Conservation (phyloP, 352 stramenopile species). For the Phytophthora crassamura region DNA sequence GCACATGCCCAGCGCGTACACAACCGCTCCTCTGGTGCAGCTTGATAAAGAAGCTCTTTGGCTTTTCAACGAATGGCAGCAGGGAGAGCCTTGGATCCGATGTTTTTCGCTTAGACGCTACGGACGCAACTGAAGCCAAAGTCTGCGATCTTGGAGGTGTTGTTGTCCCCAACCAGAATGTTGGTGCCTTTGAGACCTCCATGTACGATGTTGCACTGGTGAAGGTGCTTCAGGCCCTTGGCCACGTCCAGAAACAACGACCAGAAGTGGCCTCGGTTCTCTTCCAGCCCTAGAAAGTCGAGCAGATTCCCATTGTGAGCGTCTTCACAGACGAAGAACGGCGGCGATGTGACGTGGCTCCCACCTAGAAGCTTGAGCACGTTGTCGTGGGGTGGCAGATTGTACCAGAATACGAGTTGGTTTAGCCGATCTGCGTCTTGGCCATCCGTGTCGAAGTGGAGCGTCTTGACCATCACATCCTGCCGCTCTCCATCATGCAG, state of each 20-base stretch:
- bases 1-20: slow-evolving; percentile 32
- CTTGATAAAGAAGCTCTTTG: slow-evolving; percentile 23
- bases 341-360: slow-evolving; percentile 23
- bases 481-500: slow-evolving; percentile 13
- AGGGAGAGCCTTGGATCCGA: background rate
- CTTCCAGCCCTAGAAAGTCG: background rate
- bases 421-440: slow-evolving; percentile 10
- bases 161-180: slow-evolving; percentile 44
- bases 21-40: slow-evolving; percentile 22
- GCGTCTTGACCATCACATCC: slow-evolving; percentile 38
- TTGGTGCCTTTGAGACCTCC: slow-evolving; percentile 45
- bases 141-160: slow-evolving; percentile 13
- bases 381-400: slow-evolving; percentile 28
- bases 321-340: no score
- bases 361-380: slow-evolving; percentile 44
- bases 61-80: slow-evolving; percentile 28
- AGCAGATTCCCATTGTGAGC: slow-evolving; percentile 22
- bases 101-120: slow-evolving; percentile 3
- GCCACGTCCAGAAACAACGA: slow-evolving; percentile 10
- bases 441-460: slow-evolving; percentile 14
- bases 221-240: slow-evolving; percentile 44
- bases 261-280: slow-evolving; percentile 8
- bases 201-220: slow-evolving; percentile 42
- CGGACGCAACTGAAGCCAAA: slow-evolving; percentile 9
- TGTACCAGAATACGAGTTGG: slow-evolving; percentile 37